These are phyloP conservation scores for Juglanconis juglandina DNA, from an alignment of 2,329 filamentous ascomycete species.

Conservation along the genomic window DNA sequence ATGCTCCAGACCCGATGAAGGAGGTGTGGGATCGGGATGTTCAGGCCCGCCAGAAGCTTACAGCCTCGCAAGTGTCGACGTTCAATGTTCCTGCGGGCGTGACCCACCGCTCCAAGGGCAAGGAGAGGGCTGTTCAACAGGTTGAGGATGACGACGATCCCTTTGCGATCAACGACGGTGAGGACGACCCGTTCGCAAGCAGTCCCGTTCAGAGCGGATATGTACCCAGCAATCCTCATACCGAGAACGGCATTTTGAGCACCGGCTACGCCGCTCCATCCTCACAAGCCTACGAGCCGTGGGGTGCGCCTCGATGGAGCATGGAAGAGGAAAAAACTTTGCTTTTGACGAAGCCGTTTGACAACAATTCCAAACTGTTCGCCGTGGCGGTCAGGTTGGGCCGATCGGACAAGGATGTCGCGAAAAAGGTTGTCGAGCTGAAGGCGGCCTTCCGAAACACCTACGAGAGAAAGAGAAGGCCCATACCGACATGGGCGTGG, in stretches of 20 bases:
- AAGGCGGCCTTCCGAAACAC: slow-evolving; percentile 3
- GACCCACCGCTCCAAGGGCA: not conserved
- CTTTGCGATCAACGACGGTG: not conserved
- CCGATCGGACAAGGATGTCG: slow-evolving; percentile 5
- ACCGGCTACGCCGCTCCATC: not conserved
- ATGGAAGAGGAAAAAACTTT: not conserved
- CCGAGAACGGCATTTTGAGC: not conserved
- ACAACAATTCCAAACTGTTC: not conserved
- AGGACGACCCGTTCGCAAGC: not conserved
- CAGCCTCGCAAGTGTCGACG: not conserved
- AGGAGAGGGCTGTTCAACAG: not conserved
- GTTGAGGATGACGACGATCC: not conserved
- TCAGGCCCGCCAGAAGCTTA: not conserved
- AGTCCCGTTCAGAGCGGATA: not conserved
- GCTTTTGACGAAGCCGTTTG: not conserved
- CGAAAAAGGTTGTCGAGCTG: slow-evolving; percentile 2
- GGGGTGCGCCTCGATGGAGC: slow-evolving; percentile 3
- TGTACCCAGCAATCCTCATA: not conserved
- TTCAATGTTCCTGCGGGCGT: not conserved
- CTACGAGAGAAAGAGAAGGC: not conserved
- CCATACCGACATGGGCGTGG: slow-evolving; percentile 9
- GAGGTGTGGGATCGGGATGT: slow-evolving; percentile 1
- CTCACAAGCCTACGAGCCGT: not conserved
- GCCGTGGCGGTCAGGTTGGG: slow-evolving; percentile 7
- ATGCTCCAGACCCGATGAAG: not conserved